Evolutionary conservation across 768 basidiomycete genomes (phyloP).

Genomic region (Vararia minispora): DNA sequence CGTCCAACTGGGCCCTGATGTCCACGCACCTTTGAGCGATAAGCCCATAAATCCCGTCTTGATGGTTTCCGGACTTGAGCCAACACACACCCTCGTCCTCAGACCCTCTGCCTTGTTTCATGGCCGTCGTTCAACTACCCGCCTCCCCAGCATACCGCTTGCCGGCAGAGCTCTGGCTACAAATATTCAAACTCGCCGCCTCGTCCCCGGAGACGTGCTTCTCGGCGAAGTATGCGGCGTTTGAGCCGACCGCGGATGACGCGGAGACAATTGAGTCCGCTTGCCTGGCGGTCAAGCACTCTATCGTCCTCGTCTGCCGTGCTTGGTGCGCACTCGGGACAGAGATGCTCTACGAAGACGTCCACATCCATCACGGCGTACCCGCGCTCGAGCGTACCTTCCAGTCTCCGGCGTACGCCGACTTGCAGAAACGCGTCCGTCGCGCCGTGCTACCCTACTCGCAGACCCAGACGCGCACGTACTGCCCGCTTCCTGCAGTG

Average conservation of each 20-base stretch:
- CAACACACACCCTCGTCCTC: too few relatives aligned
- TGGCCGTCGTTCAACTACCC: too few relatives aligned
- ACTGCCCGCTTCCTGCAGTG: constrained; percentile 2
- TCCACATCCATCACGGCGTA: constrained; percentile 7
- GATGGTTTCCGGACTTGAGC: too few relatives aligned
- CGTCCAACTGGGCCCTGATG: too few relatives aligned
- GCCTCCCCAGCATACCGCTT: too few relatives aligned
- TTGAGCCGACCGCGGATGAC: background rate
- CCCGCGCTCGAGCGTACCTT: constrained; percentile 4
- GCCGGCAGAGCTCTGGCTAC: constrained; percentile 11
- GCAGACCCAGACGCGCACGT: constrained; percentile 4
- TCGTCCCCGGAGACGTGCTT: background rate
- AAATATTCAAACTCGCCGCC: constrained; percentile 11
- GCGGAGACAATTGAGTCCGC: constrained; percentile 1
- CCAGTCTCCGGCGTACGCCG: background rate
- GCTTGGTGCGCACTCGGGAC: constrained; percentile 7
- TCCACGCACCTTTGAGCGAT: too few relatives aligned
- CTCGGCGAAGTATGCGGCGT: constrained; percentile 1
- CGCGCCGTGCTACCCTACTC: constrained; percentile 11
- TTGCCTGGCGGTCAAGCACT: constrained; percentile 3
- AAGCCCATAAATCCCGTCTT: too few relatives aligned
- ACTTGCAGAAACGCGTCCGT: constrained; percentile 5
- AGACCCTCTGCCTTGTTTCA: too few relatives aligned
- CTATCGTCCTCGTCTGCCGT: constrained; percentile 9
- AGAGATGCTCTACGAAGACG: constrained; percentile 12